These are phyloP conservation scores for Basidiobolus heterosporus DNA, from an alignment of 371 early-diverging fungal genomes.

Conservation along the genomic window DNA sequence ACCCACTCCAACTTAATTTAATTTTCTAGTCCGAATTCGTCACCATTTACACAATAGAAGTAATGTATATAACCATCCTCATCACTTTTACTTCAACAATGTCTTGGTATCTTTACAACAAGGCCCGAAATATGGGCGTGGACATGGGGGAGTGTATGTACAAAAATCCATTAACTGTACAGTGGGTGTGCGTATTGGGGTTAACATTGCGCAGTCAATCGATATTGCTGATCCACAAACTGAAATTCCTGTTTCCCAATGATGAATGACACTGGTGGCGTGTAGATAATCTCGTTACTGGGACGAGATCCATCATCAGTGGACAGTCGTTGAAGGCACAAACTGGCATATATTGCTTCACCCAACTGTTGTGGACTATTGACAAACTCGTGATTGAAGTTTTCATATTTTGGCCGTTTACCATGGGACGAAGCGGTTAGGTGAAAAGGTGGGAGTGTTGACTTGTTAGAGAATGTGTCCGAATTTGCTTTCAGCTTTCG, in stretches of 20 bases:
- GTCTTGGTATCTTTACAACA: too few relatives aligned
- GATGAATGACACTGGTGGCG: slow-evolving; percentile 13
- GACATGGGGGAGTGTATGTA: too few relatives aligned
- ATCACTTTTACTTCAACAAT: too few relatives aligned
- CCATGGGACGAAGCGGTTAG: slow-evolving; percentile 6
- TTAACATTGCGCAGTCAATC: too few relatives aligned
- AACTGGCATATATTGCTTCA: slow-evolving; percentile 32
- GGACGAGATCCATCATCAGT: slow-evolving; percentile 32
- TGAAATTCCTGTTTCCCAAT: slow-evolving; percentile 15
- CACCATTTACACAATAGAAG: too few relatives aligned
- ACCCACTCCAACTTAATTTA: too few relatives aligned
- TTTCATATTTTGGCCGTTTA: slow-evolving; percentile 1
- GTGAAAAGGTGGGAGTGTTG: slow-evolving; percentile 4
- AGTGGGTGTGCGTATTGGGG: too few relatives aligned
- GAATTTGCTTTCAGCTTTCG: background rate
- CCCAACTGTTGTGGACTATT: slow-evolving; percentile 18
- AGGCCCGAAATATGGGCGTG: too few relatives aligned
- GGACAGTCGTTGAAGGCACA: slow-evolving; percentile 29
- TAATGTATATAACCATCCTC: too few relatives aligned
- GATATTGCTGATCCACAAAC: slow-evolving; percentile 4
- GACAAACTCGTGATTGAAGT: slow-evolving; percentile 6
- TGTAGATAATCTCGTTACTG: slow-evolving; percentile 12
- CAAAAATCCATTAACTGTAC: too few relatives aligned
- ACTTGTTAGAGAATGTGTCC: background rate
- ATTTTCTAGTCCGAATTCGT: too few relatives aligned